Base-by-base conservation (phyloP, 768 basidiomycete species). In the Arthromyces matolae region DNA sequence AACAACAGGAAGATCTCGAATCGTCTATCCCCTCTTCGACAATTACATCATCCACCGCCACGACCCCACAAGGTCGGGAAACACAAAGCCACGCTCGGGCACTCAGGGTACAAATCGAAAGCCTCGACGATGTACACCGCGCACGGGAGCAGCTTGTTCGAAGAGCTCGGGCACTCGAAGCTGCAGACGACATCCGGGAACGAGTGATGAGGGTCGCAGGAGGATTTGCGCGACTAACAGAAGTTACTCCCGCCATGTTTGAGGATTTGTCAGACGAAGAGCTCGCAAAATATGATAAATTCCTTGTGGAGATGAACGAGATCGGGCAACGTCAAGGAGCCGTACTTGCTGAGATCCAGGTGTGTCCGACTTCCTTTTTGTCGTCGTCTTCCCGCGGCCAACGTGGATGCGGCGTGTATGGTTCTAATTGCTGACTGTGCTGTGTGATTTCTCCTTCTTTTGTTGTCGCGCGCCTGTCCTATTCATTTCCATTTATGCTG, bases 231-330 rank as follows among this genome's bases (percentile, higher is more conserved):
- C 74, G 77, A 20, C 76, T 86, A 62, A 69, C 72, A 3, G 83
- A 91, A 57, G 79, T 91, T 14, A 81, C 84, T 28, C 83, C 94
- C 0, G 86, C 83, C 19, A 86, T 87, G 84, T 97, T 97, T 61
- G 89, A 93, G 59, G 86, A 88, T 45, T 71, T 89, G 10, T 79
- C 86, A 23, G 85, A 91, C 47, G 77, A 81, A 50, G 87, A 89
- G 58, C 65, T 97, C 42, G 76, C 75, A 1, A 93, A 93, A 66
- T 94, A 92, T 53, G 87, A 90, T 49, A 77, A 76, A 50, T 86
- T 84, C 59, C 70, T 97, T 28, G 71, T 77, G 28, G 80, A 78
- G 45, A 74, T 84, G 31, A 71, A 52, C 13, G 70, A 73, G 27
- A 70, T 76, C 37, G 77, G 78, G 52, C 69, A 66, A 56, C 78